Conservation (phyloP, 2,329 filamentous ascomycete genomes). For the Venturia carpophila region DNA sequence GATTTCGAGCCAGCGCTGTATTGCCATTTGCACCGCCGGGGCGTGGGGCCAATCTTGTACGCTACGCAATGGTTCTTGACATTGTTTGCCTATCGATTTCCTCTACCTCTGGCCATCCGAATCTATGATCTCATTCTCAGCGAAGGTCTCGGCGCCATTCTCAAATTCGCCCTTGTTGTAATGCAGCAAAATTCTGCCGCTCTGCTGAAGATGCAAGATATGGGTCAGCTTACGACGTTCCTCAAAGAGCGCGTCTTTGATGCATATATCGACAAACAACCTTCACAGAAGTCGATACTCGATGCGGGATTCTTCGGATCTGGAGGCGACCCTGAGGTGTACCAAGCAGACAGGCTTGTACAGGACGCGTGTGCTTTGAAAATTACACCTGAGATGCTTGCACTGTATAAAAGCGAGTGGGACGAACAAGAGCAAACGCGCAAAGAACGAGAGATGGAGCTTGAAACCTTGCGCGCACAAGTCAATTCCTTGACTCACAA, state of each 20-base stretch:
- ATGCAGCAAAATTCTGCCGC: conserved; percentile 88
- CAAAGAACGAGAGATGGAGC: conserved; percentile 72
- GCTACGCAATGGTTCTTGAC: conserved; percentile 99
- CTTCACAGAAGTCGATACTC: conserved; percentile 83
- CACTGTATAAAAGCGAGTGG: conserved; percentile 78
- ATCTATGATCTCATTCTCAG: conserved; percentile 95
- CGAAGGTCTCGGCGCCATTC: conserved; percentile 84
- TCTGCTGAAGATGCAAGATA: conserved; percentile 79
- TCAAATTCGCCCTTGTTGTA: conserved; percentile 88
- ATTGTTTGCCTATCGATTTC: conserved; percentile 96
- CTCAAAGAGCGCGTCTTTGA: conserved; percentile 93
- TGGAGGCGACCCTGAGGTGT: conserved; percentile 80
- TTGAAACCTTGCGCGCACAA: conserved; percentile 61
- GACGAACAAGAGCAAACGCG: conserved; percentile 80
- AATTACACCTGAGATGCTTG: conserved; percentile 74
- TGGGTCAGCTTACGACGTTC: conserved; percentile 80
- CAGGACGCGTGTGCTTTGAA: conserved; percentile 85
- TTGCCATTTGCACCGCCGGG: conserved; percentile 81
- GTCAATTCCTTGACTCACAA: conserved; percentile 63
- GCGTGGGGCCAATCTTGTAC: conserved; percentile 86
- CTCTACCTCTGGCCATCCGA: conserved; percentile 86
- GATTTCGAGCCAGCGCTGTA: conserved; percentile 91
- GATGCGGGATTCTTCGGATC: conserved; percentile 98
- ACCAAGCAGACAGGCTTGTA: conserved; percentile 87
- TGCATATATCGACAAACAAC: conserved; percentile 90